phyloP scores from a whole-genome alignment of 805 yeast species.

The Candida maesae region DNA sequence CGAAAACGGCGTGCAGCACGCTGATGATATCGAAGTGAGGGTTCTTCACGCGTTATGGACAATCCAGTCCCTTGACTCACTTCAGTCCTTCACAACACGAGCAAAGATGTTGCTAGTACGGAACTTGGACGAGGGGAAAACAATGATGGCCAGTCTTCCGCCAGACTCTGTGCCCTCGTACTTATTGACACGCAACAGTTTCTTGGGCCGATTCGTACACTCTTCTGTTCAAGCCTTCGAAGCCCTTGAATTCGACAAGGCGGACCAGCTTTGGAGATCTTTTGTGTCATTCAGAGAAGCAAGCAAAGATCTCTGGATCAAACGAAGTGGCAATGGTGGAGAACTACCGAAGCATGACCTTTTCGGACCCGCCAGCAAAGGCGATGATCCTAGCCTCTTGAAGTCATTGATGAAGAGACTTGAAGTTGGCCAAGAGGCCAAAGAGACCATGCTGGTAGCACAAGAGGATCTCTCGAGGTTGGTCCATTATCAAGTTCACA shows the following conservation, averaged over 20 bases:
- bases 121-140: constrained; percentile 32
- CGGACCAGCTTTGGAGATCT: constrained; percentile 38
- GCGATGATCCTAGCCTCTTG: constrained; percentile 21
- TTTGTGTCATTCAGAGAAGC: constrained; percentile 35
- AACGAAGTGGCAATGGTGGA: constrained; percentile 18
- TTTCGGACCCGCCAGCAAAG: constrained; percentile 19
- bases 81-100: constrained; percentile 37
- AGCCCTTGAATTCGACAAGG: constrained; percentile 45
- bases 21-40: constrained; percentile 29
- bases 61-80: constrained; percentile 43
- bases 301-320: constrained; percentile 26
- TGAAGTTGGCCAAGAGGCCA: constrained; percentile 5
- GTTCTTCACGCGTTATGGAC: constrained; percentile 42
- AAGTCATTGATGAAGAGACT: constrained; percentile 8
- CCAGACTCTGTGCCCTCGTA: constrained; percentile 16
- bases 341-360: constrained; percentile 9
- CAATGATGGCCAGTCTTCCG: constrained; percentile 15
- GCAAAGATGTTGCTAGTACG: constrained; percentile 33
- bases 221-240: constrained; percentile 38
- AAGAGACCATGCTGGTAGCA: constrained; percentile 38
- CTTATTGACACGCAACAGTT: constrained; percentile 36
- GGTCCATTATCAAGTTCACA: constrained; percentile 49
- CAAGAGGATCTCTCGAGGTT: constrained; percentile 48
- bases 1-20: constrained; percentile 21
- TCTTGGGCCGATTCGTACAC: constrained; percentile 44